These are phyloP conservation scores for Pythium grandisporangium DNA, from an alignment of 352 stramenopile genomes.

Conservation along the genomic window DNA sequence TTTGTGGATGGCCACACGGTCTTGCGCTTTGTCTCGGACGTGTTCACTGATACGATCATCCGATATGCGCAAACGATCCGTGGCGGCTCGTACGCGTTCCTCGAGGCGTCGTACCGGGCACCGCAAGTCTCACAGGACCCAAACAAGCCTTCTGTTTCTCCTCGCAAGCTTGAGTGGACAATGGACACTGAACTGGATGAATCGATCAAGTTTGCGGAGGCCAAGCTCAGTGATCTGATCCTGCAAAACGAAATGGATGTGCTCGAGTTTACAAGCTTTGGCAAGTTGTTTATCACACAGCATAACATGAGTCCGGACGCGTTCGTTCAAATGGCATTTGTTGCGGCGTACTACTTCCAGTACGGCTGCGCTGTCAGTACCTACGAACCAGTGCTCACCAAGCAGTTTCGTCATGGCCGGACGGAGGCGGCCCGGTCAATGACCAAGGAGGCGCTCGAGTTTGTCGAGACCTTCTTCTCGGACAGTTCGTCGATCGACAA, in stretches of 20 bases:
- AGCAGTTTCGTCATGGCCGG: slow-evolving; percentile 91
- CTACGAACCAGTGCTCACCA: slow-evolving; percentile 95
- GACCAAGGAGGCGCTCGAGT: slow-evolving; percentile 82
- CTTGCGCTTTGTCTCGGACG: slow-evolving; percentile 80
- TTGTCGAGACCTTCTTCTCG: slow-evolving; percentile 86
- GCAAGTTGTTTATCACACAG: slow-evolving; percentile 87
- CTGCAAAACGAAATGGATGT: slow-evolving; percentile 90
- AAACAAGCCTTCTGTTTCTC: slow-evolving; percentile 44
- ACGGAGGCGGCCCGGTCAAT: slow-evolving; percentile 93
- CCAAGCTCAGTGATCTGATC: slow-evolving; percentile 91
- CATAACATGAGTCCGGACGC: slow-evolving; percentile 92
- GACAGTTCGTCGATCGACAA: slow-evolving; percentile 83
- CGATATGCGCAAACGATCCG: slow-evolving; percentile 92
- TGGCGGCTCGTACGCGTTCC: slow-evolving; percentile 60
- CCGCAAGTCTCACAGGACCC: slow-evolving; percentile 37
- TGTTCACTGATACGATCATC: slow-evolving; percentile 90
- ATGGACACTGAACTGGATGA: slow-evolving; percentile 74
- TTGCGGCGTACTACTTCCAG: slow-evolving; percentile 91
- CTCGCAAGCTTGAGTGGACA: slow-evolving; percentile 89
- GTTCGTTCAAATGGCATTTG: slow-evolving; percentile 95
- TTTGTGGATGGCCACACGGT: slow-evolving; percentile 97
- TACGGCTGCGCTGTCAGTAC: slow-evolving; percentile 86
- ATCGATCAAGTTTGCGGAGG: slow-evolving; percentile 90
- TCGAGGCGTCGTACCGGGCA: slow-evolving; percentile 66
- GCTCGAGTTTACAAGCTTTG: slow-evolving; percentile 91